These are phyloP conservation scores for Populus pruinosa DNA, from an alignment of 345 rosid genomes.

Conservation along the genomic window DNA sequence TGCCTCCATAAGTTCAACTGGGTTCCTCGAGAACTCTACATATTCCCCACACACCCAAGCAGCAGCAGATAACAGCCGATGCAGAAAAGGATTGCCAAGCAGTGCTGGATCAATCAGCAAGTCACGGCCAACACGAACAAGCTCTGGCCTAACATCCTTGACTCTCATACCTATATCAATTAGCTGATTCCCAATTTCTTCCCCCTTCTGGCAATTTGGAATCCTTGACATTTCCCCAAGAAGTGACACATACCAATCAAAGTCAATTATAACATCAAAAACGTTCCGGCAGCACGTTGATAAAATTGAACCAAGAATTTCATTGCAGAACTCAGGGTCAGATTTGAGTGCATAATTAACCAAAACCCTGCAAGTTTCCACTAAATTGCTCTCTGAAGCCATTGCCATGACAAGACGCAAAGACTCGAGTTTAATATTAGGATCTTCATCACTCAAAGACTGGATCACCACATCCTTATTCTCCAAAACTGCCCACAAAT, in stretches of 20 bases:
- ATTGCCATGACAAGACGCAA: slow-evolving; percentile 77
- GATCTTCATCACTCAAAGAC: slow-evolving; percentile 83
- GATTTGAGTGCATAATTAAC: slow-evolving; percentile 82
- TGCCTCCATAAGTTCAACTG: slow-evolving; percentile 77
- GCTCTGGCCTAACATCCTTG: slow-evolving; percentile 80
- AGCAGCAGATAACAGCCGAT: slow-evolving; percentile 76
- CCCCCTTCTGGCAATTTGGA: slow-evolving; percentile 76
- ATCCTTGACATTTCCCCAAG: slow-evolving; percentile 87
- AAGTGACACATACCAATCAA: slow-evolving; percentile 88
- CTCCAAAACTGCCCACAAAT: slow-evolving; percentile 83
- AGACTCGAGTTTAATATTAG: slow-evolving; percentile 73
- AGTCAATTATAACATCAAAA: slow-evolving; percentile 72
- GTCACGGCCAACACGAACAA: slow-evolving; percentile 65
- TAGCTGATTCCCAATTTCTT: slow-evolving; percentile 84
- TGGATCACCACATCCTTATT: slow-evolving; percentile 79
- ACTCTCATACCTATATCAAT: slow-evolving; percentile 85
- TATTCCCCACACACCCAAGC: slow-evolving; percentile 95
- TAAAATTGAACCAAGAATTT: slow-evolving; percentile 76
- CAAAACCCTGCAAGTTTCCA: slow-evolving; percentile 73
- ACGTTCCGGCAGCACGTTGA: slow-evolving; percentile 62
- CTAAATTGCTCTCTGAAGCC: slow-evolving; percentile 79
- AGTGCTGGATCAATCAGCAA: slow-evolving; percentile 95
- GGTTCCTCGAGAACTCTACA: slow-evolving; percentile 59
- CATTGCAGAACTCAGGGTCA: slow-evolving; percentile 78
- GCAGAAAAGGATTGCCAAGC: slow-evolving; percentile 79